Conservation (phyloP, 495 filamentous ascomycete genomes). For the Aspergillus ostianus region DNA sequence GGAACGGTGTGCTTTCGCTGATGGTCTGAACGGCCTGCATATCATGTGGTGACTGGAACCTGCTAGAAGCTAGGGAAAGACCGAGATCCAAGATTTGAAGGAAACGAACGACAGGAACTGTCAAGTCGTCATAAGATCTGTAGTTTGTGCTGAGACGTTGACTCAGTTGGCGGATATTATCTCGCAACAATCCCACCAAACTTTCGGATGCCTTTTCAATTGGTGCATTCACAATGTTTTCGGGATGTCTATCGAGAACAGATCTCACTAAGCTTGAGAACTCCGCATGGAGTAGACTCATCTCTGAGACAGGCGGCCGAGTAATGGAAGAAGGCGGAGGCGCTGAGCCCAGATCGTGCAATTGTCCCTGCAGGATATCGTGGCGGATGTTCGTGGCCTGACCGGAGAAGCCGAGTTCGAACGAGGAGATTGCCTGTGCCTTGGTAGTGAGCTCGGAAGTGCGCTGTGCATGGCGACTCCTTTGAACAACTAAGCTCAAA, state of each 20-base stretch:
- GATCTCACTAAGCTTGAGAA: conserved; percentile 72
- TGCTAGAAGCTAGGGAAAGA: conserved; percentile 54
- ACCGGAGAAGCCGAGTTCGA: conserved; percentile 67
- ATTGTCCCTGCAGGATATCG: conserved; percentile 56
- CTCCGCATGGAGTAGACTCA: conserved; percentile 75
- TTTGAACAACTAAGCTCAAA: conserved; percentile 68
- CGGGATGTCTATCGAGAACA: conserved; percentile 56
- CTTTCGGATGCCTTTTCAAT: conserved; percentile 23
- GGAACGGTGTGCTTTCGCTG: conserved; percentile 59
- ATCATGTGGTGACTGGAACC: conserved; percentile 21
- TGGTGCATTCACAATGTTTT: conserved; percentile 31
- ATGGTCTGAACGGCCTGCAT: conserved; percentile 37
- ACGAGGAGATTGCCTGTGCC: conserved; percentile 58
- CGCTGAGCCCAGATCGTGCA: conserved; percentile 59
- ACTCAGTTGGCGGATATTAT: conserved; percentile 69
- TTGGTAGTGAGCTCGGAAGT: conserved; percentile 52
- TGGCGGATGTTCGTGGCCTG: conserved; percentile 61
- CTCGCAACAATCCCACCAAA: conserved; percentile 56
- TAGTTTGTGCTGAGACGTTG: conserved; percentile 63
- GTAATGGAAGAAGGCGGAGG: conserved; percentile 65
- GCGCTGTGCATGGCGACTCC: conserved; percentile 59
- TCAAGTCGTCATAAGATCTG: conserved; percentile 80
- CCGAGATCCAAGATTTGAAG: conserved; percentile 78
- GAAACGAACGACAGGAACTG: conserved; percentile 73
- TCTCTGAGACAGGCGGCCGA: conserved; percentile 63